A percentile compares a stretch with the other conserved stretches of the same genome.
Evolutionary conservation across 495 filamentous ascomycete genomes (phyloP).

Genomic region (Pyrenula aspistea): DNA sequence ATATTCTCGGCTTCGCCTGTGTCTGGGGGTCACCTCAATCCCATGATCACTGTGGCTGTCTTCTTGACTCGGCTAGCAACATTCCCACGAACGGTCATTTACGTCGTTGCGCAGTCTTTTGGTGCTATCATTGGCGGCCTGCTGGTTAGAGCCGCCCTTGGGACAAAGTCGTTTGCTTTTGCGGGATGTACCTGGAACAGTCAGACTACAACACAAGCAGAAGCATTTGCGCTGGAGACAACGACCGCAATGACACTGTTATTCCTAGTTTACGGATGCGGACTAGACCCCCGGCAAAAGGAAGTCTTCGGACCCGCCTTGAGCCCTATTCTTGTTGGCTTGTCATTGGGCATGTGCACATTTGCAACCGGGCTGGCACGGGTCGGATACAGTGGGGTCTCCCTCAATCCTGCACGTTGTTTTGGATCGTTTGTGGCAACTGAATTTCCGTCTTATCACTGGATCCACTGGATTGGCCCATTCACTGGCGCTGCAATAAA

Average conservation of each 20-base stretch:
- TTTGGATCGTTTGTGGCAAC: background rate
- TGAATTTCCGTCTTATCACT: background rate
- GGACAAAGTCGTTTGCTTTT: slow-evolving; percentile 18
- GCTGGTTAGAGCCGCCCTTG: slow-evolving; percentile 21
- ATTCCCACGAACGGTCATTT: slow-evolving; percentile 30
- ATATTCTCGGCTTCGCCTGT: slow-evolving; percentile 37
- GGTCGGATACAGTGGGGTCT: slow-evolving; percentile 27
- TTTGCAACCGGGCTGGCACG: slow-evolving; percentile 31
- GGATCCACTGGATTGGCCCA: background rate
- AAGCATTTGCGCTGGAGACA: background rate
- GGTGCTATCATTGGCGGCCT: slow-evolving; percentile 34
- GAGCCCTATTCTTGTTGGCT: background rate
- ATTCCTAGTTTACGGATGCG: background rate
- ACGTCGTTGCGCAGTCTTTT: slow-evolving; percentile 28
- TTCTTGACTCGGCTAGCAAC: slow-evolving; percentile 36
- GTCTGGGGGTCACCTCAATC: slow-evolving; percentile 41
- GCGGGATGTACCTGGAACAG: slow-evolving; percentile 16
- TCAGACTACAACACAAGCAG: slow-evolving; percentile 6
- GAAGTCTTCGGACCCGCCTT: background rate
- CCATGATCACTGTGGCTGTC: slow-evolving; percentile 37
- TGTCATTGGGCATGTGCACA: slow-evolving; percentile 16
- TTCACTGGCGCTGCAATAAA: background rate
- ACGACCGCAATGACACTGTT: background rate
- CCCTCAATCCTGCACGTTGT: background rate
- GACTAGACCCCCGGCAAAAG: background rate